Conservation (phyloP, 805 yeast genomes). For the Saccharomycopsis guyanensis region DNA sequence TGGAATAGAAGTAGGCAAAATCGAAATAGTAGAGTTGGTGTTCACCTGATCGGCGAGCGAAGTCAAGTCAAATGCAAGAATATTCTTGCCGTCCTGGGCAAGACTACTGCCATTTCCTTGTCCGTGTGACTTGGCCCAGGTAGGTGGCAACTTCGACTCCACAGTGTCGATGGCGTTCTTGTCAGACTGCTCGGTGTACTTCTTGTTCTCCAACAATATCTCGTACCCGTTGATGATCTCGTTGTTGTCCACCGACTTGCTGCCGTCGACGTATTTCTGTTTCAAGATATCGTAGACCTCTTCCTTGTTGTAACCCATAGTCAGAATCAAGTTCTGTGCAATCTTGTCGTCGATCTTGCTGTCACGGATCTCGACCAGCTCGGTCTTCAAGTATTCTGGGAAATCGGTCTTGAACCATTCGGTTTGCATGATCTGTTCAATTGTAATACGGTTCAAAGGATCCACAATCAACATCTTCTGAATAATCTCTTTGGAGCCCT, state of each 20-base stretch:
- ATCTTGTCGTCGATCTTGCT: slow-evolving; percentile 58
- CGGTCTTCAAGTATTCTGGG: slow-evolving; percentile 54
- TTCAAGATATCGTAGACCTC: slow-evolving; percentile 68
- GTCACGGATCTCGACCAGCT: slow-evolving; percentile 10
- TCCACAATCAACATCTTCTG: slow-evolving; percentile 91
- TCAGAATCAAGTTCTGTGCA: slow-evolving; percentile 61
- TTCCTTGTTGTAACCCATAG: slow-evolving; percentile 85
- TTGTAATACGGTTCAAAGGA: slow-evolving; percentile 88
- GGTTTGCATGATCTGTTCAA: slow-evolving; percentile 86
- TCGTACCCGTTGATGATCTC: slow-evolving; percentile 85
- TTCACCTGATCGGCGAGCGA: slow-evolving; percentile 12
- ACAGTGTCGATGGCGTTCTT: slow-evolving; percentile 40
- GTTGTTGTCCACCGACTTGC: slow-evolving; percentile 40
- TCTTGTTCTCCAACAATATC: slow-evolving; percentile 71
- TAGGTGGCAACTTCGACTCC: slow-evolving; percentile 55
- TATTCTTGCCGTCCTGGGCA: slow-evolving; percentile 1
- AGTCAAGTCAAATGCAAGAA: slow-evolving; percentile 15
- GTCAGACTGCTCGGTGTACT: slow-evolving; percentile 50
- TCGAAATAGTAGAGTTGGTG: slow-evolving; percentile 57
- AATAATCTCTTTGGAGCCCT: slow-evolving; percentile 76
- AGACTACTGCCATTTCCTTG: not conserved
- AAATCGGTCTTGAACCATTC: slow-evolving; percentile 85
- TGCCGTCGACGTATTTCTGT: slow-evolving; percentile 22
- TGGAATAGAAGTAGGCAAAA: slow-evolving; percentile 88
- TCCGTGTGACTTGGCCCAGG: slow-evolving; percentile 25